phyloP scores from a whole-genome alignment of 2,329 filamentous ascomycete genomes.

The Rutstroemia sp. region DNA sequence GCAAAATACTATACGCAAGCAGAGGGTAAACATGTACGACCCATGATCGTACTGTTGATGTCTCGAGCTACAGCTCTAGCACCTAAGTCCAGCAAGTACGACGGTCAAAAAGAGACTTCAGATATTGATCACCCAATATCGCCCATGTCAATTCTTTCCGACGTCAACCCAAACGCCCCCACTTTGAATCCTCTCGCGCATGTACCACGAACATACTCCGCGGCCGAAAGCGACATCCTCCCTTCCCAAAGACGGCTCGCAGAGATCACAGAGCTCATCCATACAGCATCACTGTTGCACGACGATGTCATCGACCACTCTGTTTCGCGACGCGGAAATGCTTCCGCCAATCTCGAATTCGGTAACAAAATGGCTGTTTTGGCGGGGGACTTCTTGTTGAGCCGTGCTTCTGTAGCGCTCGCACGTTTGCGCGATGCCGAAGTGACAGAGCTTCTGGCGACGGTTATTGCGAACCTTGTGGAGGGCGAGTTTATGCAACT shows the following conservation, averaged over 20 bases:
- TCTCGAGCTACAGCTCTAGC: constrained; percentile 81
- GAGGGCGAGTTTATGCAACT: constrained; percentile 99
- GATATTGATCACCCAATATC: constrained; percentile 55
- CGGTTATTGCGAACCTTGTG: constrained; percentile 93
- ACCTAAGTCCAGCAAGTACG: constrained; percentile 50
- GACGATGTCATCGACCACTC: constrained; percentile 98
- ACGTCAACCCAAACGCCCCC: constrained; percentile 66
- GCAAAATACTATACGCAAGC: constrained; percentile 98
- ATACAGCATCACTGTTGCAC: constrained; percentile 91
- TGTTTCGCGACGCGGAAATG: constrained; percentile 70
- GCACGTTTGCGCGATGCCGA: constrained; percentile 87
- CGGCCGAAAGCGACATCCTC: constrained; percentile 60
- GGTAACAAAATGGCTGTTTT: constrained; percentile 99
- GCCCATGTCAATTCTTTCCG: constrained; percentile 57
- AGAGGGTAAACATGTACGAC: constrained; percentile 94
- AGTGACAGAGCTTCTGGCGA: constrained; percentile 88
- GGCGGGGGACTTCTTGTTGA: constrained; percentile 92
- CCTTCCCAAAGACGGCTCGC: constrained; percentile 89
- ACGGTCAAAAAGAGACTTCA: constrained; percentile 23
- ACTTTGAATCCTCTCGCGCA: constrained; percentile 44
- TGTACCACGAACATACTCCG: constrained; percentile 25
- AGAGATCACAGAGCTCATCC: constrained; percentile 95
- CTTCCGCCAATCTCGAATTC: constrained; percentile 89
- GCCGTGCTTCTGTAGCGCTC: constrained; percentile 85
- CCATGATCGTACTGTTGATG: constrained; percentile 93